Percentiles rank a stretch among this genome's conserved stretches.
Conservation (phyloP, 176 grass and related monocot species). For the Musa beccarii region DNA sequence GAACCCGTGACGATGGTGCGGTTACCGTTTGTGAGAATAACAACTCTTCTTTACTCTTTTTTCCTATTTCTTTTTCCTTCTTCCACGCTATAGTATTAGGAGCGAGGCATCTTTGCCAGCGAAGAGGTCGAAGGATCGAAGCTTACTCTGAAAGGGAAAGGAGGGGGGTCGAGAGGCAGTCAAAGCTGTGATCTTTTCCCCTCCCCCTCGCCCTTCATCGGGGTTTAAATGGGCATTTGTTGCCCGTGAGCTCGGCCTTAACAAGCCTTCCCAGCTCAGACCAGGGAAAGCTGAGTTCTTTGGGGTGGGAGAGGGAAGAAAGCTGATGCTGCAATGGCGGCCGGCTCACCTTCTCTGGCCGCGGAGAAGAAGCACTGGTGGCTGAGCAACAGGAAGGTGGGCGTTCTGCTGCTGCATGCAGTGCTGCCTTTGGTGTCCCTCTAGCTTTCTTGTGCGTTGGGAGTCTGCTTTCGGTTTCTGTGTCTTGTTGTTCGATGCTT, state of each 20-base stretch:
- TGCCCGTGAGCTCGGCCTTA: neutral
- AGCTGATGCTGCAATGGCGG: slow-evolving; percentile 64
- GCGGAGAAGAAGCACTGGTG: slow-evolving; percentile 84
- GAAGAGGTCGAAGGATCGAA: slow-evolving; percentile 68
- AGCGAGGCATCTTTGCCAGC: slow-evolving; percentile 75
- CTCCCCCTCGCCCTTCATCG: neutral
- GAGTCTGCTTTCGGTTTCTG: too few relatives aligned
- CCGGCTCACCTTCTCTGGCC: slow-evolving; percentile 47
- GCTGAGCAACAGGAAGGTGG: slow-evolving; percentile 71
- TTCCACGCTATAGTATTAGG: neutral
- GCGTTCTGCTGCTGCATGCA: too few relatives aligned
- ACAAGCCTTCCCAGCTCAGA: neutral
- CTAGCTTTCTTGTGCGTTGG: neutral
- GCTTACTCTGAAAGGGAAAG: slow-evolving; percentile 74
- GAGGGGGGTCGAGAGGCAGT: neutral
- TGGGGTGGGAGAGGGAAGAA: neutral
- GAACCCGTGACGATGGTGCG: slow-evolving; percentile 10
- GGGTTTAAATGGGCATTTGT: neutral
- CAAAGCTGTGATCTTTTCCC: slow-evolving; percentile 5
- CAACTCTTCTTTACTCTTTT: neutral
- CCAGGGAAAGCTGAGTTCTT: too few relatives aligned
- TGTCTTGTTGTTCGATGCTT: too few relatives aligned
- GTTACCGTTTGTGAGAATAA: neutral
- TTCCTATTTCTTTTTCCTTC: neutral
- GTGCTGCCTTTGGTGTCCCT: neutral